phyloP scores from a whole-genome alignment of 73 alveolate genomes.

The Durusdinium trenchii region DNA sequence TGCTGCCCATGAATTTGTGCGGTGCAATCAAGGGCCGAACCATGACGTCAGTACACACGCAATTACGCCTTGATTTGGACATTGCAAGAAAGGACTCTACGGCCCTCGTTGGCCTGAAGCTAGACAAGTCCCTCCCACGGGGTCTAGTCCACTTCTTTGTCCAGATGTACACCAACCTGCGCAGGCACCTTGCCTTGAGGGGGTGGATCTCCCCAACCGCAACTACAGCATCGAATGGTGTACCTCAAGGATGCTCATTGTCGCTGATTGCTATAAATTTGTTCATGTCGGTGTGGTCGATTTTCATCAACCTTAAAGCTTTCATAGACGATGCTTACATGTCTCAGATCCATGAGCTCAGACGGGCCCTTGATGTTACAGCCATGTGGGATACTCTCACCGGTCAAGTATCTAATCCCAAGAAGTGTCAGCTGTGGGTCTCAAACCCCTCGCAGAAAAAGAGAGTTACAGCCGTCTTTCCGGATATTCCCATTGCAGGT shows the following conservation, averaged over 20 bases:
- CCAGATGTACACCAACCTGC: neutral
- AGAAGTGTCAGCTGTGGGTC: neutral
- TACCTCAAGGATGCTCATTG: neutral
- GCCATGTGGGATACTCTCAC: neutral
- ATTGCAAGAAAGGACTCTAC: neutral
- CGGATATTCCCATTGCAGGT: neutral
- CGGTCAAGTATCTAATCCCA: neutral
- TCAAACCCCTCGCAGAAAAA: neutral
- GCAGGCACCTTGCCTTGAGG: neutral
- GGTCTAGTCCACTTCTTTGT: neutral
- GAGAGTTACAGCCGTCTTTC: neutral
- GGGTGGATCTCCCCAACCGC: neutral
- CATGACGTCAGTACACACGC: neutral
- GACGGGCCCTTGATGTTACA: neutral
- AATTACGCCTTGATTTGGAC: neutral
- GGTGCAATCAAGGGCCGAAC: neutral
- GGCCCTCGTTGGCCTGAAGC: neutral
- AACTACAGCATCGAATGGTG: neutral
- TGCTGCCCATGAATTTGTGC: neutral
- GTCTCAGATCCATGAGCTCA: neutral
- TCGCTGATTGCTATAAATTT: neutral
- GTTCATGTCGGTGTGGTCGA: neutral
- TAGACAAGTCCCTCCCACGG: neutral
- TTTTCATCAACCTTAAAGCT: neutral
- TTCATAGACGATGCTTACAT: neutral